These are phyloP conservation scores for Suillus bovinus DNA, from an alignment of 768 basidiomycete species.

Conservation along the genomic window DNA sequence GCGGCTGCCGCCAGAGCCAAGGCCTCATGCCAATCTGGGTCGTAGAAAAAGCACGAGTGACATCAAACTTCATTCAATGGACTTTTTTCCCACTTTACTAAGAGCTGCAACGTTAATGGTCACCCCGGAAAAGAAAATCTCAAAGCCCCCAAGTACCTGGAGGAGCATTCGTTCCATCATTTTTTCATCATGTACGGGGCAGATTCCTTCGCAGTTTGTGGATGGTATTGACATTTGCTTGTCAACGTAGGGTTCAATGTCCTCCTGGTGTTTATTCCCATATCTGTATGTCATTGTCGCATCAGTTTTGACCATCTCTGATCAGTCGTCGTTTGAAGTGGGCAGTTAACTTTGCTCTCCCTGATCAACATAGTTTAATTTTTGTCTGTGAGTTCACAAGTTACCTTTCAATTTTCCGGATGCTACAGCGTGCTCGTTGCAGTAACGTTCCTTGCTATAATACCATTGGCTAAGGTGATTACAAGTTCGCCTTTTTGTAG, in stretches of 20 bases:
- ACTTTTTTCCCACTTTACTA: constrained; percentile 15
- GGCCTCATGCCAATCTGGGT: background rate
- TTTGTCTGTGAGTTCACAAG: constrained; percentile 61
- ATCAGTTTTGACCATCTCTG: constrained; percentile 1
- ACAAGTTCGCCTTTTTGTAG: background rate
- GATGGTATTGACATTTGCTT: constrained; percentile 9
- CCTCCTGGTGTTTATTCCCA: constrained; percentile 69
- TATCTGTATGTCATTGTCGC: constrained; percentile 48
- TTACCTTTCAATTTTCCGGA: background rate
- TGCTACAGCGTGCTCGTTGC: constrained; percentile 3
- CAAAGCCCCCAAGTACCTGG: constrained; percentile 43
- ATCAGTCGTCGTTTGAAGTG: constrained; percentile 46
- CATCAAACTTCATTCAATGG: constrained; percentile 8
- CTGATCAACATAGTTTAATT: constrained; percentile 55
- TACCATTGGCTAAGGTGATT: constrained; percentile 77
- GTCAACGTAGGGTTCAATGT: constrained; percentile 67
- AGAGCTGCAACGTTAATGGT: constrained; percentile 33
- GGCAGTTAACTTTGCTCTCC: constrained; percentile 65
- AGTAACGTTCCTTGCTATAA: constrained; percentile 82
- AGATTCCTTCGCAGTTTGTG: background rate
- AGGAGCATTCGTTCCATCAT: constrained; percentile 55
- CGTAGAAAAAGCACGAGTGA: constrained; percentile 10
- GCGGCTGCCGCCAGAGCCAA: background rate
- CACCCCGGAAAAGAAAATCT: constrained; percentile 37
- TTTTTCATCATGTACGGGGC: constrained; percentile 53